Evolutionary conservation across 768 basidiomycete genomes (phyloP).

Genomic region (Tephrocybe sp.): DNA sequence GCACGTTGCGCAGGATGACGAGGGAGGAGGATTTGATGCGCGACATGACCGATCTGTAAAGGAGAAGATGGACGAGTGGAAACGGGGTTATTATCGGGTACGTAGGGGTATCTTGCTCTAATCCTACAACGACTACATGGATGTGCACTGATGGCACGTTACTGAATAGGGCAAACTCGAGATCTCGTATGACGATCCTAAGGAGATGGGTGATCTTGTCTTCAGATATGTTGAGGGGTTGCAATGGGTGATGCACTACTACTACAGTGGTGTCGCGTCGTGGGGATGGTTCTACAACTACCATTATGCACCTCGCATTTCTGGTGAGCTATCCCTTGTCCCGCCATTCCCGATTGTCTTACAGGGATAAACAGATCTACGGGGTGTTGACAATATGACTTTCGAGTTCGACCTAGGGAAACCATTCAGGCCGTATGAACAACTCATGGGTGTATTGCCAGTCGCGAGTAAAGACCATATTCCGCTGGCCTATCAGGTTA

Average conservation of each 20-base stretch:
- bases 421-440: slow-evolving; percentile 93
- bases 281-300: slow-evolving; percentile 99
- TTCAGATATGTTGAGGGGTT: slow-evolving; percentile 90
- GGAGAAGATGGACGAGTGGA: slow-evolving; percentile 93
- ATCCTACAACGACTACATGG: background rate
- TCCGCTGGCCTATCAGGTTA: slow-evolving; percentile 83
- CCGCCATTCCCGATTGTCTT: background rate
- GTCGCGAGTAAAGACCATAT: slow-evolving; percentile 88
- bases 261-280: slow-evolving; percentile 94
- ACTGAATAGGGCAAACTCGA: slow-evolving; percentile 76
- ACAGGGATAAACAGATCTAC: slow-evolving; percentile 33
- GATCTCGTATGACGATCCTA: slow-evolving; percentile 69
- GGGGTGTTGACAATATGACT: slow-evolving; percentile 79
- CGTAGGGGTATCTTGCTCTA: slow-evolving; percentile 9
- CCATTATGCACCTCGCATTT: slow-evolving; percentile 96
- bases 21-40: slow-evolving; percentile 75
- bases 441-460: slow-evolving; percentile 97
- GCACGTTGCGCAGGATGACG: slow-evolving; percentile 69
- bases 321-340: slow-evolving; percentile 53
- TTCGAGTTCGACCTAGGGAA: slow-evolving; percentile 86
- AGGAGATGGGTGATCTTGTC: slow-evolving; percentile 67
- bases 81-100: slow-evolving; percentile 86
- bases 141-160: background rate
- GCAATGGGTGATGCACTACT: slow-evolving; percentile 99
- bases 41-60: slow-evolving; percentile 70